Conservation (phyloP, 192 early-diverging fungal species). For the Thoreauomyces humboldtii region DNA sequence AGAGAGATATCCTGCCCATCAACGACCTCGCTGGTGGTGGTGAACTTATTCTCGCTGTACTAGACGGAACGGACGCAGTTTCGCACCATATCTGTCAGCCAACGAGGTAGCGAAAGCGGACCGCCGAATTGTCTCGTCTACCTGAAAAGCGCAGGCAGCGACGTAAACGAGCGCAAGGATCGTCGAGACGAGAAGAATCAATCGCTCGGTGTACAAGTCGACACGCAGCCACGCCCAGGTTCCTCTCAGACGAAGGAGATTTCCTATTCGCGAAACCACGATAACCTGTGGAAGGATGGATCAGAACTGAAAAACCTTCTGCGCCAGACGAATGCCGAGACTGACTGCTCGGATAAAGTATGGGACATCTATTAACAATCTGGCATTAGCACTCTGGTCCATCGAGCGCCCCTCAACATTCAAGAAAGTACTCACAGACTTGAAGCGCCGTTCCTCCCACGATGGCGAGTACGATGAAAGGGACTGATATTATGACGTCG, state of each 20-base stretch:
- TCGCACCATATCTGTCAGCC: too few relatives aligned
- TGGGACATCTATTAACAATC: constrained; percentile 47
- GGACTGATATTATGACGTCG: constrained; percentile 50
- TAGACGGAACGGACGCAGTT: constrained; percentile 45
- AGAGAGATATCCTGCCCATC: constrained; percentile 15
- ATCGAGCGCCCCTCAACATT: too few relatives aligned
- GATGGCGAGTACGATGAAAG: constrained; percentile 60
- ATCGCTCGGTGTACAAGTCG: constrained; percentile 43
- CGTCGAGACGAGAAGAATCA: constrained; percentile 52
- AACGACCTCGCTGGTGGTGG: background rate
- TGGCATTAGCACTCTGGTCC: too few relatives aligned
- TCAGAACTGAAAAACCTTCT: too few relatives aligned
- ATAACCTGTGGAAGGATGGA: too few relatives aligned
- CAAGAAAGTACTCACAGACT: constrained; percentile 41
- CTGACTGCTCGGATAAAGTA: constrained; percentile 66
- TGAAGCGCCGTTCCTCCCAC: too few relatives aligned
- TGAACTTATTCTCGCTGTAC: constrained; percentile 57
- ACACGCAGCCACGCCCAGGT: constrained; percentile 18
- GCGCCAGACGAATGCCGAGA: too few relatives aligned
- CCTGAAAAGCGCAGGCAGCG: constrained; percentile 41
- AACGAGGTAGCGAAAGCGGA: too few relatives aligned
- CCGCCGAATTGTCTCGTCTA: background rate
- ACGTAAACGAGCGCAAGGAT: constrained; percentile 57
- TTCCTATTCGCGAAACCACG: constrained; percentile 52
- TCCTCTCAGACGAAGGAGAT: constrained; percentile 51